Evolutionary conservation across 108 stramenopile species (phyloP).

Genomic region (Cyclotella atomus): DNA sequence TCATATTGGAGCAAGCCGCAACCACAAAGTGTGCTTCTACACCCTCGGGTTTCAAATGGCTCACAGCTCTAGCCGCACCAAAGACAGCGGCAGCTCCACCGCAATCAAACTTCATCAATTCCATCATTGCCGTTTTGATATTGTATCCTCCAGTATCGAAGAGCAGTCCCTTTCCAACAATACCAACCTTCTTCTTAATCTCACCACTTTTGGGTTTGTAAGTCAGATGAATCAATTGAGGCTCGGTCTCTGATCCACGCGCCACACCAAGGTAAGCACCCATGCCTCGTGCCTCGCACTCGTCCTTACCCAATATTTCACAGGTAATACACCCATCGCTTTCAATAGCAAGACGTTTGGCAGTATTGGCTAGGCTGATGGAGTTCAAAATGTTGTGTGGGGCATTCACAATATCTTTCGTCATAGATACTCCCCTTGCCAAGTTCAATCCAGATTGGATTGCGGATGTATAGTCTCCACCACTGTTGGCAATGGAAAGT

Average conservation of each 20-base stretch:
- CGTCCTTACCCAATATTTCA: conserved; percentile 80
- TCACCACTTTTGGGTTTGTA: conserved; percentile 77
- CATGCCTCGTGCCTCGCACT: conserved; percentile 93
- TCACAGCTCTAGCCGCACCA: conserved; percentile 88
- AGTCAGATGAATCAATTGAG: conserved; percentile 96
- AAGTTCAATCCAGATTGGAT: conserved; percentile 60
- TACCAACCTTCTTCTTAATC: conserved; percentile 82
- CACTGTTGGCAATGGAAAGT: conserved; percentile 54
- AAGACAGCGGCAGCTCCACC: conserved; percentile 89
- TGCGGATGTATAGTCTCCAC: conserved; percentile 31
- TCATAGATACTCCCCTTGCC: conserved; percentile 67
- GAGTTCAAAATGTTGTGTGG: conserved; percentile 97
- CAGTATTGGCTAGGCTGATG: conserved; percentile 81
- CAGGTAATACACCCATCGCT: conserved; percentile 70
- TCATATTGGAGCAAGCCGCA: conserved; percentile 96
- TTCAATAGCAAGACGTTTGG: conserved; percentile 77
- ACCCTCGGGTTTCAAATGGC: conserved; percentile 68
- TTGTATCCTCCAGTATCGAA: conserved; percentile 99
- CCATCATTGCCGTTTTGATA: conserved; percentile 98
- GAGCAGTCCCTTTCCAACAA: conserved; percentile 95
- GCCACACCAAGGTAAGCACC: conserved; percentile 92
- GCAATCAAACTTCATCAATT: conserved; percentile 99
- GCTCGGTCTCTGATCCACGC: conserved; percentile 90
- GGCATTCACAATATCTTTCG: conserved; percentile 95
- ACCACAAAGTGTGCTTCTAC: conserved; percentile 93